Conservation (phyloP, 2,329 filamentous ascomycete genomes). For the Orbilia brochopaga region DNA sequence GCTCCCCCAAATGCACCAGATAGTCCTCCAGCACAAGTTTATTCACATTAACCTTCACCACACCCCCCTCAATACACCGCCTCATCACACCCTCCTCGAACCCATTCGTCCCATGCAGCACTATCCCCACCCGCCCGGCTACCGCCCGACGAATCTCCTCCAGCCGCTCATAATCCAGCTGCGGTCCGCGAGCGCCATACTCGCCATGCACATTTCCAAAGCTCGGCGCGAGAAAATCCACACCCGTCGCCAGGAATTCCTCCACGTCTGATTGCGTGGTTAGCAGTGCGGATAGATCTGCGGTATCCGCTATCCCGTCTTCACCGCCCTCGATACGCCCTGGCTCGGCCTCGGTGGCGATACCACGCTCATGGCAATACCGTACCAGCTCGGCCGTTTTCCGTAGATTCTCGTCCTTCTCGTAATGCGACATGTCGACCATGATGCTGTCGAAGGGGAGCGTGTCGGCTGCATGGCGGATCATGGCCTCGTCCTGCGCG, state of each 20-base stretch:
- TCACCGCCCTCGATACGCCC: conserved; percentile 75
- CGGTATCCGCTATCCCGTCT: conserved; percentile 74
- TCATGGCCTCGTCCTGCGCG: conserved; percentile 69
- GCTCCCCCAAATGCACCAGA: conserved; percentile 59
- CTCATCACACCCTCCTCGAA: conserved; percentile 63
- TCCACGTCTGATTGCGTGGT: conserved; percentile 73
- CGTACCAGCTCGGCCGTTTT: conserved; percentile 68
- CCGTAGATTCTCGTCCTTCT: conserved; percentile 72
- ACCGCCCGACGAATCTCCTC: conserved; percentile 57
- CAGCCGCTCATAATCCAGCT: conserved; percentile 66
- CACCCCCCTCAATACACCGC: conserved; percentile 62
- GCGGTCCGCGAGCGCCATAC: conserved; percentile 70
- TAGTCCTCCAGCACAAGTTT: conserved; percentile 62
- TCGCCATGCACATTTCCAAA: conserved; percentile 79
- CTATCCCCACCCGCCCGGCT: conserved; percentile 61
- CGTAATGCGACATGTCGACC: conserved; percentile 78
- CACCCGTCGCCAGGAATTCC: conserved; percentile 73
- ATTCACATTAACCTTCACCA: conserved; percentile 68
- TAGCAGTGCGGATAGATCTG: conserved; percentile 67
- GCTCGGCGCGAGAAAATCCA: conserved; percentile 75
- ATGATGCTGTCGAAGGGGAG: conserved; percentile 74
- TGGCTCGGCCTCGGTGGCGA: conserved; percentile 73
- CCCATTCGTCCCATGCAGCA: conserved; percentile 66
- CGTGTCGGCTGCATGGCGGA: conserved; percentile 67
- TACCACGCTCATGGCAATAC: conserved; percentile 70